These are phyloP conservation scores for Mucor irregularis DNA, from an alignment of 371 early-diverging fungal genomes.

Conservation along the genomic window DNA sequence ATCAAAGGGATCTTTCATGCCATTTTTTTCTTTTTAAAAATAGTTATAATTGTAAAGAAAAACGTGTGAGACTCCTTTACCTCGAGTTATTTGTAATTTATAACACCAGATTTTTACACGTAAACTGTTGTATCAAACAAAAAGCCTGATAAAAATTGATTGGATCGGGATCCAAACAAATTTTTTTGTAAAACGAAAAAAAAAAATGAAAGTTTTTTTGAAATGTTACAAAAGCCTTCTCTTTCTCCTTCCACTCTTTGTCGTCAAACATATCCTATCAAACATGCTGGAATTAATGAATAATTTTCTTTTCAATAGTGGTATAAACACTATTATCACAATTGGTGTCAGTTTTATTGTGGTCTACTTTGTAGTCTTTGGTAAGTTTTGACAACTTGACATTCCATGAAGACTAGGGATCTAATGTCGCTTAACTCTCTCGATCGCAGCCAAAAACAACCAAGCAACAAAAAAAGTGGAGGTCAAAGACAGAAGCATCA, in stretches of 20 bases:
- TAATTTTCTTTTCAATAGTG: no score
- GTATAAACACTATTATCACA: not conserved
- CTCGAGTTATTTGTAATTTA: not conserved
- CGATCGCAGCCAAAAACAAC: not conserved
- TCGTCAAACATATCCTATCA: not conserved
- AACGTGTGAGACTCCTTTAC: no score
- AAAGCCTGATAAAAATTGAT: not conserved
- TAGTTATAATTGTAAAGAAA: no score
- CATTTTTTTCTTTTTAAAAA: no score
- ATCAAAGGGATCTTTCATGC: no score
- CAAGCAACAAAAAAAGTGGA: not conserved
- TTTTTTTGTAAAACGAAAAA: not conserved
- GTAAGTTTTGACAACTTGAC: not conserved
- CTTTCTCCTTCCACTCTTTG: not conserved
- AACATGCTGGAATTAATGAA: not conserved
- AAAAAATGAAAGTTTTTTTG: not conserved
- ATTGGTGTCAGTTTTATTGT: not conserved
- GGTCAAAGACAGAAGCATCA: not conserved
- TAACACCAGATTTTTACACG: not conserved
- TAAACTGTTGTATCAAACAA: not conserved
- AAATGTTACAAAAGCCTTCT: not conserved
- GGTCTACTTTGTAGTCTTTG: not conserved
- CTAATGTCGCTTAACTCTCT: not conserved
- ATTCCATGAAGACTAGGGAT: not conserved
- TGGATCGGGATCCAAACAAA: not conserved